phyloP scores from a whole-genome alignment of 345 rosid genomes.

The Capsella bursapastoris region DNA sequence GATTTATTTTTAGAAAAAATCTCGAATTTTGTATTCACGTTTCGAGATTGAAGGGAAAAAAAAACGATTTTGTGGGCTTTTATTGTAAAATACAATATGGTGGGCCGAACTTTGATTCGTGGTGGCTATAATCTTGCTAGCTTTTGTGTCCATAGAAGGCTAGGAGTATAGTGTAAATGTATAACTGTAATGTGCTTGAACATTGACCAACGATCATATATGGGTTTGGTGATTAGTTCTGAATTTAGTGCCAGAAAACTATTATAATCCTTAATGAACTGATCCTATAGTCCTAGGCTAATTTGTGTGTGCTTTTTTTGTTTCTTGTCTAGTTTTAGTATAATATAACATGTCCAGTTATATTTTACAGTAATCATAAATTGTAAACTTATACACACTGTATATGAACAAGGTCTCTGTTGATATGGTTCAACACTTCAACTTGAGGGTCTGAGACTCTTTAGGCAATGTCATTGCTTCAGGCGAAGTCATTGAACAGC shows the following conservation, averaged over 20 bases:
- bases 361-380: too few species aligned
- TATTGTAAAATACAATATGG: too few species aligned
- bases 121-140: too few species aligned
- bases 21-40: background rate
- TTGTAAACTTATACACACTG: background rate
- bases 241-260: background rate
- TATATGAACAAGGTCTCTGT: background rate
- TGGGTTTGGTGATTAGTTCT: background rate
- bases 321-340: too few species aligned
- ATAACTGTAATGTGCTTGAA: too few species aligned
- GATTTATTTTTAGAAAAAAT: background rate
- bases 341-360: too few species aligned
- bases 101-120: background rate
- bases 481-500: conserved; percentile 14
- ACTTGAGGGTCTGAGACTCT: conserved; percentile 30
- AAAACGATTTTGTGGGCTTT: background rate
- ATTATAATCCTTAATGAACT: background rate
- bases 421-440: background rate
- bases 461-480: background rate
- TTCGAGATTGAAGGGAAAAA: too few species aligned
- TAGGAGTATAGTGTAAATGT: too few species aligned
- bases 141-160: too few species aligned
- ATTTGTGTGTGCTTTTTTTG: too few species aligned
- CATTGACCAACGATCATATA: background rate
- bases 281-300: too few species aligned